Evolutionary conservation across 768 basidiomycete species (phyloP).

Genomic region (Boletus vinaceobasis): DNA sequence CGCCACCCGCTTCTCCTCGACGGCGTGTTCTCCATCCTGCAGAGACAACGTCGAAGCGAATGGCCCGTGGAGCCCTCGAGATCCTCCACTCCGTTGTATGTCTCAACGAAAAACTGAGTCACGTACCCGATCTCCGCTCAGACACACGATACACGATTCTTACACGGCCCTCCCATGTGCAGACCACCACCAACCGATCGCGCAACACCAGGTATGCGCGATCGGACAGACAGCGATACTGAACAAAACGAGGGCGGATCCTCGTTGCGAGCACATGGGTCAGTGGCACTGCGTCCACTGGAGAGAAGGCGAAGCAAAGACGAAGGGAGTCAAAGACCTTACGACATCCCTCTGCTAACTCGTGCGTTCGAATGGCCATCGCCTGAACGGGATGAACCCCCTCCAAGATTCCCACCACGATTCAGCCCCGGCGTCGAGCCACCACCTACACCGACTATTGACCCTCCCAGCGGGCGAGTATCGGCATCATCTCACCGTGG

Average conservation of each 20-base stretch:
- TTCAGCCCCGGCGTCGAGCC: slow-evolving; percentile 8
- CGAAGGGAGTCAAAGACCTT: slow-evolving; percentile 7
- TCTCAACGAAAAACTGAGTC: slow-evolving; percentile 13
- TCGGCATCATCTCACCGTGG: slow-evolving; percentile 16
- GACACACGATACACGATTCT: slow-evolving; percentile 13
- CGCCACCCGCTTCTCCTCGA: slow-evolving; percentile 8
- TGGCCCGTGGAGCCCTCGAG: slow-evolving; percentile 19
- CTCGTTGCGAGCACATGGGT: slow-evolving; percentile 23
- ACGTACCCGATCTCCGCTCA: slow-evolving; percentile 16
- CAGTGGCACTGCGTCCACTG: slow-evolving; percentile 3
- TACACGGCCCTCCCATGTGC: slow-evolving; percentile 25
- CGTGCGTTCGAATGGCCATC: slow-evolving; percentile 26
- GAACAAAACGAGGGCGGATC: slow-evolving; percentile 47
- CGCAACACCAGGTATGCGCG: slow-evolving; percentile 13
- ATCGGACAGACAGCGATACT: slow-evolving; percentile 38
- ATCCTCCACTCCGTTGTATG: slow-evolving; percentile 15
- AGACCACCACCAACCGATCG: slow-evolving; percentile 19
- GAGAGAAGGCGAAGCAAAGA: slow-evolving; percentile 19
- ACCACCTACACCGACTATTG: slow-evolving; percentile 15
- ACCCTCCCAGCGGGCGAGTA: slow-evolving; percentile 3
- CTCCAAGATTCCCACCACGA: slow-evolving; percentile 9
- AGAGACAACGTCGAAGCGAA: slow-evolving; percentile 18
- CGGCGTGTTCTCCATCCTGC: slow-evolving; percentile 4
- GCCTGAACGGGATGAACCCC: slow-evolving; percentile 15
- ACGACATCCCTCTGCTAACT: slow-evolving; percentile 18